A percentile compares a stretch with the other conserved stretches of the same genome.
Evolutionary conservation across 2,329 filamentous ascomycete genomes (phyloP).

Genomic region (Cordyceps fumosorosea): DNA sequence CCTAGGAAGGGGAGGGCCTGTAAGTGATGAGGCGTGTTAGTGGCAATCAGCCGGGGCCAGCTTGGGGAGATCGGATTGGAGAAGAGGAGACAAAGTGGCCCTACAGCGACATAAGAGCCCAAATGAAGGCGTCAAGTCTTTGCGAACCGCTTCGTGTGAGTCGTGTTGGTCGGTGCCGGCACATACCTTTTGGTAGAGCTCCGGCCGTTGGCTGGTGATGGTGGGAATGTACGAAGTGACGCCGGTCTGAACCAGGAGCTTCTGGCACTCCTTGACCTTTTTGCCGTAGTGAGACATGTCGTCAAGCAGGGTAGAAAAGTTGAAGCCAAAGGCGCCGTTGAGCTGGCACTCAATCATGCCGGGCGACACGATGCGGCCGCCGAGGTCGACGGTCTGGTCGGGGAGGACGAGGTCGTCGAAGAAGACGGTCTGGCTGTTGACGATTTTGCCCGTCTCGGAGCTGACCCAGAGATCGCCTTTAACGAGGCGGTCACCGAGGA

Average conservation of each 20-base stretch:
- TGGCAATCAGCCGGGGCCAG: neutral
- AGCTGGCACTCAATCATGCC: constrained; percentile 89
- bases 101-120: neutral
- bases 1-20: constrained; percentile 69
- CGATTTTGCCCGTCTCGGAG: constrained; percentile 71
- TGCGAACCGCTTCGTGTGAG: neutral
- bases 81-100: neutral
- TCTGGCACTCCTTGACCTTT: constrained; percentile 65
- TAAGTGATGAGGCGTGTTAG: neutral
- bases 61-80: too few relatives aligned
- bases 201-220: constrained; percentile 70
- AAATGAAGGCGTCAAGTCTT: neutral
- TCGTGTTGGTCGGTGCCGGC: neutral
- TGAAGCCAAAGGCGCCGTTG: constrained; percentile 88
- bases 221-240: constrained; percentile 87
- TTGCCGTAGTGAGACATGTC: constrained; percentile 64
- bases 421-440: constrained; percentile 61
- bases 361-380: constrained; percentile 75
- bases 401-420: constrained; percentile 64
- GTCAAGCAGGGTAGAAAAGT: constrained; percentile 74
- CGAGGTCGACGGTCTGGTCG: constrained; percentile 70
- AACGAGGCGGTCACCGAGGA: constrained; percentile 62
- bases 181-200: constrained; percentile 69
- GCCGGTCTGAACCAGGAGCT: constrained; percentile 65
- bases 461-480: constrained; percentile 84